Evolutionary conservation across 495 filamentous ascomycete genomes (phyloP), one percentile per base, ranked within the genome.

Genomic region (Thermothielavioides terrestris): DNA sequence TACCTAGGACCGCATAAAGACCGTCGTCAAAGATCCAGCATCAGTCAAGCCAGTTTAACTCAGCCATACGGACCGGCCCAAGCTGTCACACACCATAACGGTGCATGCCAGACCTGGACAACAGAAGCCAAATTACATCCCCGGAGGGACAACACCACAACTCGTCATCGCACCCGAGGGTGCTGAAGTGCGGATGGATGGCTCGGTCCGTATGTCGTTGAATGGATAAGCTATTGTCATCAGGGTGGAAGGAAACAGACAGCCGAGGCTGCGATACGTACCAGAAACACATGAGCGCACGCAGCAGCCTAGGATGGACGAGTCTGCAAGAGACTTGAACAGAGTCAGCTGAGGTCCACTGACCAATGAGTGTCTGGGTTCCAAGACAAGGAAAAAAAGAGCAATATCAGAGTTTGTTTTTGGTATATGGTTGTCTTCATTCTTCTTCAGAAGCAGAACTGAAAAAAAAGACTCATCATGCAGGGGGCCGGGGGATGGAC

Each of bases 151-250:
- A 79, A 81, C 86, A 92, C 85, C 88, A 94, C 89, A 88, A 92
- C 89, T 81, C 60, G 76, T 94, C 88, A 77, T 94, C 75, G 74
- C 74, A 58, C 27, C 68, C 63, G 59, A 64, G 69, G 65, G 64
- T 61, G 53, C 83, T 91, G 78, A 72, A 83, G 88, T 94, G 75
- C 62, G 83, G 79, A 77, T 88, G 82, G 77, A 80, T 81, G 78
- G 74, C 77, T 87, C 77, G 84, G 85, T 71, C 57, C 66, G 72
- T 71, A 79, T 65, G 67, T 96, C 87, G 79, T 94, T 84, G 91
- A 97, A 97, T 97, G 91, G 91, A 97, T 97, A 86, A 83, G 88
- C 90, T 90, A 74, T 79, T 85, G 80, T 94, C 89, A 95, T 97
- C 91, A 85, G 85, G 67, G 73, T 66, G 42, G 46, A 50, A 46